phyloP scores from a whole-genome alignment of 306 rosid species.

The Castanea crenata region DNA sequence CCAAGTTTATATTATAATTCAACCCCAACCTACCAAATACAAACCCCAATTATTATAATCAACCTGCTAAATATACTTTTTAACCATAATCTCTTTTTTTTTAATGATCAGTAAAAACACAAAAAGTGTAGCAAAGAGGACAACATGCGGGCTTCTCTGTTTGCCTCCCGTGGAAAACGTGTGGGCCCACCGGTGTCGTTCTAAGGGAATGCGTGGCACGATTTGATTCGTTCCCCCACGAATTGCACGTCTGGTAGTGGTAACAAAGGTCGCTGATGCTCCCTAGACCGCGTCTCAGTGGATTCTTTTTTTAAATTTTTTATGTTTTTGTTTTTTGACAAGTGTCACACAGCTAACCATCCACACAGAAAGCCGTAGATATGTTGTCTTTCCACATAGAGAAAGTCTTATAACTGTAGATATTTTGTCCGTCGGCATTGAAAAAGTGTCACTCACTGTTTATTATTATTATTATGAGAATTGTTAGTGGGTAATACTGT shows the following conservation, averaged over 20 bases:
- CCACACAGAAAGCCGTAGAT: neutral
- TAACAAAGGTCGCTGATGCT: constrained; percentile 8
- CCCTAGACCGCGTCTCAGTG: constrained; percentile 10
- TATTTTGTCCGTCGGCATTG: too few relatives aligned
- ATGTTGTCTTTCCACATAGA: neutral
- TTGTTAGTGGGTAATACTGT: too few relatives aligned
- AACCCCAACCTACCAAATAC: constrained; percentile 17
- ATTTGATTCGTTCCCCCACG: constrained; percentile 21
- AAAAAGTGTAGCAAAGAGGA: neutral
- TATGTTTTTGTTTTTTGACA: neutral
- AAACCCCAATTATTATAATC: neutral
- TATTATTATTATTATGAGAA: too few relatives aligned
- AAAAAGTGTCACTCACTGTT: too few relatives aligned
- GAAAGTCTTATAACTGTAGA: too few relatives aligned
- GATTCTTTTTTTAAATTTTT: neutral
- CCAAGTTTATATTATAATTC: neutral
- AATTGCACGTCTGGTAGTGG: neutral
- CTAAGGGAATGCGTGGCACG: constrained; percentile 18
- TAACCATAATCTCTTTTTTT: neutral
- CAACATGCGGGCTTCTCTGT: constrained; percentile 8
- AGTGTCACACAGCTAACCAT: neutral
- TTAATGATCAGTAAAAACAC: neutral
- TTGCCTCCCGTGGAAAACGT: constrained; percentile 30
- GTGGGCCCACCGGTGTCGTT: constrained; percentile 25
- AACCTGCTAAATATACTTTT: neutral